Base-by-base conservation (phyloP, 75 land plant species). In the Pinus albicaulis region DNA sequence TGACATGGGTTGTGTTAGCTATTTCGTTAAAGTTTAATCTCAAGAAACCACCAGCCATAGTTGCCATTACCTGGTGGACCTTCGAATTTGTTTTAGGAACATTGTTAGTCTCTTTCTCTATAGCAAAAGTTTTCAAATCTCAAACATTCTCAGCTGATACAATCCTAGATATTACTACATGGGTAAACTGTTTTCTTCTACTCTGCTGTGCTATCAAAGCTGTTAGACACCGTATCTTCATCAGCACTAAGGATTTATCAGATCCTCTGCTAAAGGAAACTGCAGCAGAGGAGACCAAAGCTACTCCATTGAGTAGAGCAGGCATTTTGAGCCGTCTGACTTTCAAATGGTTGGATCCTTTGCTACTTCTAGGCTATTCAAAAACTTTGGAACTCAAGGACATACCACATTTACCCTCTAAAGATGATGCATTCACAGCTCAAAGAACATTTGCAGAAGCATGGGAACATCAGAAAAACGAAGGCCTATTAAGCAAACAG, bases 281-380 rank as follows among this genome's bases (percentile, higher is more conserved):
- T 19, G 14, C 26, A 24, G 52, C 53, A 61, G 72, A 80, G 20
- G 57, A 48, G 16, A 36, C 14, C 56, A 71, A 52, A 65, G 69
- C 36, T 60, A 81, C 63, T 56, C 76, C 77, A 22, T 57, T 80
- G 22, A 25, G 24, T 17, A 64, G 78, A 19, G 81, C 85, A 34
- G 22, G 78, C 31, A 77, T 80, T 19, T 31, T 87, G 14, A 84
- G 83, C 57, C 85, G 75, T 3, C 20, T 89, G 48, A 81, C 88
- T 13, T 93, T 93, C 74, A 83, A 84, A 56, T 93, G 95, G 95
- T 69, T 93, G 17, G 76, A 87, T 78, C 76, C 87, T 20, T 60
- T 93, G 57, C 85, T 91, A 22, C 14, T 74, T 14, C 65, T 82
- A 20, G 96, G 96, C 17, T 83, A 83, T 84, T 78, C 85, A 53